A percentile compares a stretch with the other conserved stretches of the same genome.
Evolutionary conservation across 257 asterid genomes (phyloP).

Genomic region (Ligustrum vulgare): DNA sequence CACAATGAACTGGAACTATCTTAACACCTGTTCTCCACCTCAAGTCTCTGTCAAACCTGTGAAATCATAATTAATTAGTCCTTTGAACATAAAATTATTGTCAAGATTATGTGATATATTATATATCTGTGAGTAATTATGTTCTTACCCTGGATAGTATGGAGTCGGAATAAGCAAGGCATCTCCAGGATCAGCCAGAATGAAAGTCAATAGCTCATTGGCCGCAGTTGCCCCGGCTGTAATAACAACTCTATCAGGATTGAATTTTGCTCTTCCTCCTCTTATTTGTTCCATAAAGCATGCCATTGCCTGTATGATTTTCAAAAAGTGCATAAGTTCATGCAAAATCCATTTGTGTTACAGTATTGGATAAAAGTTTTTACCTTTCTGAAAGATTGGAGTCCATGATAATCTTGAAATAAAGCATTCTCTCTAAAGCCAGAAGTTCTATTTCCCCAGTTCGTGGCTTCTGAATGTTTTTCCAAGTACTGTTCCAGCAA

Average conservation of each 20-base stretch:
- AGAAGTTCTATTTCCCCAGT: slow-evolving; percentile 31
- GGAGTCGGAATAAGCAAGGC: slow-evolving; percentile 91
- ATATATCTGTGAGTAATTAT: background rate
- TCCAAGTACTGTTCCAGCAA: slow-evolving; percentile 68
- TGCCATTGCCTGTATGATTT: slow-evolving; percentile 68
- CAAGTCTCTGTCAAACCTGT: slow-evolving; percentile 44
- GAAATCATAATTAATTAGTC: background rate
- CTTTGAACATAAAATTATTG: background rate
- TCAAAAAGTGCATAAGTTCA: background rate
- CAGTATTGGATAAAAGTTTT: background rate
- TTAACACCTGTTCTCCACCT: slow-evolving; percentile 49
- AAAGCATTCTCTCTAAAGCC: slow-evolving; percentile 78
- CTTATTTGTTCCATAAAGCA: slow-evolving; percentile 84
- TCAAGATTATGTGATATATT: background rate
- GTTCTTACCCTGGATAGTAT: slow-evolving; percentile 84
- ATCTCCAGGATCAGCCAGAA: slow-evolving; percentile 77
- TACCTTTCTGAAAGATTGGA: slow-evolving; percentile 71
- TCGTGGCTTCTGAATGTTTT: slow-evolving; percentile 37
- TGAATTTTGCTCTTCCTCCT: slow-evolving; percentile 71
- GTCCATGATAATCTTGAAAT: slow-evolving; percentile 95
- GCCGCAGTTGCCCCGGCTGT: slow-evolving; percentile 97
- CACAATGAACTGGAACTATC: slow-evolving; percentile 7
- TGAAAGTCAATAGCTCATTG: slow-evolving; percentile 77
- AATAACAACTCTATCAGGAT: slow-evolving; percentile 73
- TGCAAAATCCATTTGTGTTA: too few relatives aligned